Percentiles rank a stretch among this genome's conserved stretches.
These are phyloP conservation scores for Hymenochaete sp. DNA, from an alignment of 1,284 basidiomycete species.

Conservation along the genomic window DNA sequence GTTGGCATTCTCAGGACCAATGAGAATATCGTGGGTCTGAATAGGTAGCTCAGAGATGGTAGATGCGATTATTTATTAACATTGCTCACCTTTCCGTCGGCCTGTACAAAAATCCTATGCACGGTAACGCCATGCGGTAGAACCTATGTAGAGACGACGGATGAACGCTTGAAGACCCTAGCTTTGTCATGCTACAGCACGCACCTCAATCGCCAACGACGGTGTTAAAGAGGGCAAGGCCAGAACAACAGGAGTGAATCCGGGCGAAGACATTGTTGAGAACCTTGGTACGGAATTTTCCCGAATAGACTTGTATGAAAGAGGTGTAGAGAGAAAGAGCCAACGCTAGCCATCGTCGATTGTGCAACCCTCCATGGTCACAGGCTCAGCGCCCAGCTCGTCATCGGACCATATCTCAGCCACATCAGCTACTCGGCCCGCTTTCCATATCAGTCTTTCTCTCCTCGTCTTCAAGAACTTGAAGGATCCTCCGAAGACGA, in stretches of 20 bases:
- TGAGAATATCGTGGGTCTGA: constrained; percentile 65
- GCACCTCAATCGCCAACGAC: constrained; percentile 20
- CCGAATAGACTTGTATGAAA: not conserved
- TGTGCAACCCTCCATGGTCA: no score
- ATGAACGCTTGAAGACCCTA: not conserved
- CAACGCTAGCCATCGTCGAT: no score
- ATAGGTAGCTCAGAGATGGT: not conserved
- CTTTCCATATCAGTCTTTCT: no score
- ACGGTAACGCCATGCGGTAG: constrained; percentile 60
- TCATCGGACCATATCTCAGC: no score
- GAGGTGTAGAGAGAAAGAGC: no score
- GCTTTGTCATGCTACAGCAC: not conserved
- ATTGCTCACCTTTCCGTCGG: constrained; percentile 48
- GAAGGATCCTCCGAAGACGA: no score
- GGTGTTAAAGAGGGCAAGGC: constrained; percentile 19
- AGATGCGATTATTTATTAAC: constrained; percentile 19
- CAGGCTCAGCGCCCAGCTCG: no score
- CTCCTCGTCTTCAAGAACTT: no score
- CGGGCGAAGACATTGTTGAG: constrained; percentile 6
- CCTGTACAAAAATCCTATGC: constrained; percentile 55
- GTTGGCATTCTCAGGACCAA: constrained; percentile 57
- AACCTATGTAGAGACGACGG: constrained; percentile 34
- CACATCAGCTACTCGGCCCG: no score
- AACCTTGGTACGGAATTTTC: no score
- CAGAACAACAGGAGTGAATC: constrained; percentile 18